These are phyloP conservation scores for Apophysomyces ossiformis DNA, from an alignment of 371 early-diverging fungal genomes.

Conservation along the genomic window DNA sequence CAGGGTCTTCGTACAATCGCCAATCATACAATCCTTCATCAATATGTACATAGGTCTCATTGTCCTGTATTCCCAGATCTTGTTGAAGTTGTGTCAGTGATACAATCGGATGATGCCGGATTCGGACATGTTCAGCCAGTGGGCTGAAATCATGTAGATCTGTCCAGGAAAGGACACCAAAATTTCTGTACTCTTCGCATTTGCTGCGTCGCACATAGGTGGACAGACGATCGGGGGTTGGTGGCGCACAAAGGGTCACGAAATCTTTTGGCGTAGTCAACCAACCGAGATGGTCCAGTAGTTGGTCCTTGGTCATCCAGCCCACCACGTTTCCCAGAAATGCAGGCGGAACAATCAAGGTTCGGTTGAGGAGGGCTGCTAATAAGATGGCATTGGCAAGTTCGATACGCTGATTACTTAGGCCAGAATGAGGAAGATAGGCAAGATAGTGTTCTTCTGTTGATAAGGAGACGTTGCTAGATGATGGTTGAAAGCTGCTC, in stretches of 20 bases:
- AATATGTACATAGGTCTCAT: conserved; percentile 29
- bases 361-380: conserved; percentile 53
- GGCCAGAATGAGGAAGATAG: conserved; percentile 56
- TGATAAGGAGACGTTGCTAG: not conserved
- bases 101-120: conserved; percentile 22
- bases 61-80: conserved; percentile 22
- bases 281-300: conserved; percentile 26
- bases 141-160: conserved; percentile 29
- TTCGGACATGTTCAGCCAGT: conserved; percentile 16
- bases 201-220: conserved; percentile 24
- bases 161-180: conserved; percentile 34
- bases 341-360: conserved; percentile 57
- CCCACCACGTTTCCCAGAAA: conserved; percentile 40
- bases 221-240: conserved; percentile 15
- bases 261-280: conserved; percentile 33
- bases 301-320: conserved; percentile 28
- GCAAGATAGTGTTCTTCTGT: conserved; percentile 41
- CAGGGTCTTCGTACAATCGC: conserved; percentile 35
- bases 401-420: conserved; percentile 58
- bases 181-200: conserved; percentile 33
- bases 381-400: conserved; percentile 55
- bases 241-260: conserved; percentile 20
- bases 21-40: conserved; percentile 43
- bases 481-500: not conserved
- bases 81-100: conserved; percentile 22